Evolutionary conservation across 2,329 filamentous ascomycete species (phyloP).

Genomic region (Pseudocercospora fijiensis): DNA sequence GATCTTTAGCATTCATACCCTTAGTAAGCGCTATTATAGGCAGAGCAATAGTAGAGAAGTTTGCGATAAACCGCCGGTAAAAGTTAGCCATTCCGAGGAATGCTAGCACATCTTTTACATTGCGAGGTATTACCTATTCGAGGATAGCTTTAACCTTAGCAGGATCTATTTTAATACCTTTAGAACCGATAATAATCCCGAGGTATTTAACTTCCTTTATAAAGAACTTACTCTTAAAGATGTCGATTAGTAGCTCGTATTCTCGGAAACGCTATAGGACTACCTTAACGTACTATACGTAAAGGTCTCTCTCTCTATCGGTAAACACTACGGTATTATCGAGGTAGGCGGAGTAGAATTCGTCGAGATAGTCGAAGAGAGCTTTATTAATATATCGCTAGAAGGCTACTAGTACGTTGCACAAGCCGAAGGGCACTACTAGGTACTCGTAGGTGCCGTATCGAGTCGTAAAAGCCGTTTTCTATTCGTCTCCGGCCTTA

Average conservation of each 20-base stretch:
- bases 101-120: not conserved
- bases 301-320: not conserved
- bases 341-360: not conserved
- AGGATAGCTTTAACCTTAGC: not conserved
- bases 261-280: not conserved
- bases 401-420: not conserved
- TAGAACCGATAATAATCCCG: not conserved
- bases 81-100: slow-evolving; percentile 8
- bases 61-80: not conserved
- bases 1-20: not conserved
- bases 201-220: not conserved
- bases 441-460: not conserved
- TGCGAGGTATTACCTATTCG: not conserved
- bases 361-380: not conserved
- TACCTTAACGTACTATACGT: not conserved
- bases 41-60: not conserved
- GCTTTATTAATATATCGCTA: not conserved
- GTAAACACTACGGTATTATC: not conserved
- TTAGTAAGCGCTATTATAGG: not conserved
- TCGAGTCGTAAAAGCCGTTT: not conserved
- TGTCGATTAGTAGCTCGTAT: not conserved
- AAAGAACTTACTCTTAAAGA: not conserved
- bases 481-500: not conserved
- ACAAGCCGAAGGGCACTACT: not conserved
- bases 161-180: not conserved